These are phyloP conservation scores for Phytopythium sindhum DNA, from an alignment of 352 stramenopile genomes.

Conservation along the genomic window DNA sequence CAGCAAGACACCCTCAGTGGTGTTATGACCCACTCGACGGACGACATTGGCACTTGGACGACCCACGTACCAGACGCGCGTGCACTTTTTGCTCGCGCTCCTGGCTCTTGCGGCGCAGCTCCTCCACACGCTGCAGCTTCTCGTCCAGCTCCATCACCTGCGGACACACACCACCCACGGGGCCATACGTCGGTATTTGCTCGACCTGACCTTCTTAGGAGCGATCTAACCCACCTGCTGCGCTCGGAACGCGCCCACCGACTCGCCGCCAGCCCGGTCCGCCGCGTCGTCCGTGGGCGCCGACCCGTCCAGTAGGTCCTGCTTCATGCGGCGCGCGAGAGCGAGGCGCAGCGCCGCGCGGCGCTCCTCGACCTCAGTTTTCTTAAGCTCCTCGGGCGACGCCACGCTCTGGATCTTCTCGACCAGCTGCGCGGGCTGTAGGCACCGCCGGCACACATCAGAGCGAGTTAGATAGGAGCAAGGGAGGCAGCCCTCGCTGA, in stretches of 20 bases:
- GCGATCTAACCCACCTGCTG: constrained; percentile 36
- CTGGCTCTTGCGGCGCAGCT: constrained; percentile 60
- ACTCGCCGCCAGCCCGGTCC: constrained; percentile 10
- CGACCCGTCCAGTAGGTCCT: constrained; percentile 58
- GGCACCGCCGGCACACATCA: background rate
- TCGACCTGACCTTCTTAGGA: background rate
- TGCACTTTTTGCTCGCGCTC: constrained; percentile 61
- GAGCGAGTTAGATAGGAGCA: background rate
- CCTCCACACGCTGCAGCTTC: constrained; percentile 76
- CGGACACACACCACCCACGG: too few species aligned
- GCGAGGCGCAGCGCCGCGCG: constrained; percentile 67
- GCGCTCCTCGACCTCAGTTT: constrained; percentile 61
- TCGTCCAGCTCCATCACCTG: constrained; percentile 69
- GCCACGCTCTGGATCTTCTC: constrained; percentile 65
- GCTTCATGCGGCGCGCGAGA: constrained; percentile 76
- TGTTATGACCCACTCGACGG: background rate
- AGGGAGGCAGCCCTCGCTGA: background rate
- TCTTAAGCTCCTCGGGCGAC: constrained; percentile 52
- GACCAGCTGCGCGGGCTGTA: constrained; percentile 42
- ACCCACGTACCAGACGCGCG: constrained; percentile 34
- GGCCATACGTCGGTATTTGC: background rate
- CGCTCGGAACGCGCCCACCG: constrained; percentile 30
- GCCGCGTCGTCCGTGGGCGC: constrained; percentile 13
- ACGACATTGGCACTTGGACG: background rate
- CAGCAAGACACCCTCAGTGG: background rate